Evolutionary conservation across 805 yeast species (phyloP).

Genomic region (Priceomyces haplophilus): DNA sequence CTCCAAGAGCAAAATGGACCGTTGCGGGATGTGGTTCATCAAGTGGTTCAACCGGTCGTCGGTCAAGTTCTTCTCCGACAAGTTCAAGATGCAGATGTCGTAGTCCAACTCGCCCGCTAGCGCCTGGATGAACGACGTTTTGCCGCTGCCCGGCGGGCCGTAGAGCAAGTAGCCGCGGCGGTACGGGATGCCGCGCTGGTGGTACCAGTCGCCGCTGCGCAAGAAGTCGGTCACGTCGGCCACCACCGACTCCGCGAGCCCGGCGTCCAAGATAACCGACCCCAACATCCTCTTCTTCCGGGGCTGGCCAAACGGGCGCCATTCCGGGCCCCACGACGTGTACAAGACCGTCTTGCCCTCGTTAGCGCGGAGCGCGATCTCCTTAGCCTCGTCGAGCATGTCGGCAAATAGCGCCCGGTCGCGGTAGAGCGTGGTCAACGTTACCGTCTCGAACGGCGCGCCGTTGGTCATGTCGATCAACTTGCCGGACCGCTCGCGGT

Average conservation of each 20-base stretch:
- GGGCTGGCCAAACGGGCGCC: conserved; percentile 98
- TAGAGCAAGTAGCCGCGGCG: conserved; percentile 89
- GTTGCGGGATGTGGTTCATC: conserved; percentile 92
- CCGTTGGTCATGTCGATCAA: conserved; percentile 87
- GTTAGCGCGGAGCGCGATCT: conserved; percentile 71
- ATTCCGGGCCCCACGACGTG: conserved; percentile 97
- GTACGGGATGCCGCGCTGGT: conserved; percentile 95
- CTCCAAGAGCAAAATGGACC: conserved; percentile 81
- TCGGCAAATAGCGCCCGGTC: conserved; percentile 71
- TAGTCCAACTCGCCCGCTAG: conserved; percentile 95
- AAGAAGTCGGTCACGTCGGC: conserved; percentile 79
- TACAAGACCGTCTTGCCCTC: conserved; percentile 93
- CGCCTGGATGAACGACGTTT: conserved; percentile 93
- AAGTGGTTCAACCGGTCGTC: conserved; percentile 92
- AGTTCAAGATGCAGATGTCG: conserved; percentile 87
- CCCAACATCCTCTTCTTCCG: conserved; percentile 79
- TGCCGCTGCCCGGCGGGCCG: conserved; percentile 98
- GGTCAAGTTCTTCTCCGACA: conserved; percentile 86
- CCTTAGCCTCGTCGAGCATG: conserved; percentile 78
- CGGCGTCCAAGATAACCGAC: conserved; percentile 80
- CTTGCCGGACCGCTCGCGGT: conserved; percentile 86
- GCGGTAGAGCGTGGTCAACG: conserved; percentile 81
- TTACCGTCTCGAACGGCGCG: conserved; percentile 94
- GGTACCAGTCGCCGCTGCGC: conserved; percentile 83
- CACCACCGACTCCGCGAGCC: conserved; percentile 63